Base-by-base conservation (phyloP, 305 asterid genomes). In the Solanum hybrid region DNA sequence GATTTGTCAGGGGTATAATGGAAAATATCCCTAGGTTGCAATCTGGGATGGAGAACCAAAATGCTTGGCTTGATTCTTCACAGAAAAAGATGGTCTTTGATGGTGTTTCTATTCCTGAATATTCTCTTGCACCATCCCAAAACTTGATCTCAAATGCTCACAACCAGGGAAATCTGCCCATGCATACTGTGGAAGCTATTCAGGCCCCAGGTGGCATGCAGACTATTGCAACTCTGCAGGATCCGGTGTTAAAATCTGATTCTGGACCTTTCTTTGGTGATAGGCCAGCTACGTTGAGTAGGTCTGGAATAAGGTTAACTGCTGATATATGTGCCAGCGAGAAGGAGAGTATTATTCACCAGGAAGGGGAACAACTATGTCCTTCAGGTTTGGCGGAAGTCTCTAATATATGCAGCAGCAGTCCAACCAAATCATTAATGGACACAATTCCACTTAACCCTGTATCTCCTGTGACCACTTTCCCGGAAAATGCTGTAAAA, bases 11-110 rank as follows among this genome's bases (percentile, higher is more conserved):
- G 90, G 91, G 95, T 78, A 36, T 93, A 73, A 78, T 92, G 86
- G 98, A 95, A 86, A 90, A 90, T 89, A 93, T 94, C 91, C 95
- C 97, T 32, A 93, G 94, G 86, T 88, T 92, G 88, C 94, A 90
- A 88, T 90, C 94, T 77, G 95, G 93, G 78, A 87, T 93, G 75
- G 98, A 95, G 89, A 93, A 93, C 91, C 98, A 90, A 86, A 94
- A 34, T 90, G 92, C 91, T 89, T 94, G 95, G 97, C 90, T 92
- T 38, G 98, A 96, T 72, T 90, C 96, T 17, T 92, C 97, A 13
- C 98, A 93, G 87, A 93, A 92, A 90, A 35, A 80, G n/a, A 78
- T 86, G 79, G 97, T 91, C 31, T 78, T 89, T 81, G 97, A 94
- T 91, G 95, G 95, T 86, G 72, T 96, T 88, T 89, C 86, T 24